Evolutionary conservation across 1,139 yeast species (phyloP), one percentile per base, ranked within the genome.

Genomic region (Zygoascus sp.): DNA sequence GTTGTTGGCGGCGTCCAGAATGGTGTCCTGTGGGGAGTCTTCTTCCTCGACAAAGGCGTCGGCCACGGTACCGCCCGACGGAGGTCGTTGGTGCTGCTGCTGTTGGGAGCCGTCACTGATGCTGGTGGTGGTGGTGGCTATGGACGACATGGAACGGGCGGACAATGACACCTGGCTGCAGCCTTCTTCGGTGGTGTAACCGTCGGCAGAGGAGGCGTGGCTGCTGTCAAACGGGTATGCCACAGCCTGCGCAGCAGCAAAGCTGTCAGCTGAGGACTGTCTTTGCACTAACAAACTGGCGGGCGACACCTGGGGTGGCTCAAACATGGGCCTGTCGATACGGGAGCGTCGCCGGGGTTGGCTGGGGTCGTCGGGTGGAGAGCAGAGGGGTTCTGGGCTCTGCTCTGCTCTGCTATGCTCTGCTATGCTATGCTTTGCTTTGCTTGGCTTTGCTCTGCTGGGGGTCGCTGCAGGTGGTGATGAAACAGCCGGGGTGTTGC

Each of bases 111-210:
- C 25, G 28, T 28, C 46, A 25, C 41, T 38, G 36, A 36, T 13
- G 21, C 35, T 22, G 22, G 54, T 57, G 11, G 50, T 47, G 15
- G 57, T 54, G 19, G 57, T 53, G 28, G 58, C 58, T 20, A 54
- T 40, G n/a, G 57, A 54, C 16, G 56, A 52, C 58, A 55, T 55
- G 42, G 58, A 55, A 34, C 51, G 13, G 5, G 39, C 39, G n/a
- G 39, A 35, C 15, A 35, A 15, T 5, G 39, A 35, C 13, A 35
- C 25, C 25, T 35, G 39, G 25, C 39, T 35, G 16, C 27, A 35
- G 25, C 16, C 39, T 21, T 32, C 35, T 19, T 35, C 39, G 25
- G 39, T 35, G 39, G 19, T 35, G 16, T 35, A 35, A 7, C 25
- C 39, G 39, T 35, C 39, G 27, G 39, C 20, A 9, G 25, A 20